Percentiles rank a stretch among this genome's conserved stretches.
Conservation (phyloP, 495 filamentous ascomycete species). For the Letharia columbiana region DNA sequence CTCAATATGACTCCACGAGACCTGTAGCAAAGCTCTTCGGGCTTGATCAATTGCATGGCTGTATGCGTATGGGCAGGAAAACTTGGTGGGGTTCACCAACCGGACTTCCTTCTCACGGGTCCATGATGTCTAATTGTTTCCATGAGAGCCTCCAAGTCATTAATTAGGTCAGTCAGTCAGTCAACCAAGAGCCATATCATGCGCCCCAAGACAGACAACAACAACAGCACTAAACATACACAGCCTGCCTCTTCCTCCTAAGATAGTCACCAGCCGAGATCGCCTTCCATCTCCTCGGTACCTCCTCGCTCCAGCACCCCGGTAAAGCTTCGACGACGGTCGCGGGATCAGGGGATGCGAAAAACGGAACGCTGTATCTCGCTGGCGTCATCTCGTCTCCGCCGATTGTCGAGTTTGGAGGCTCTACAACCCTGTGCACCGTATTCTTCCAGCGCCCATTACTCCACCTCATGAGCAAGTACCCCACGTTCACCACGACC, state of each 20-base stretch:
- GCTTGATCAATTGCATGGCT: too few relatives aligned
- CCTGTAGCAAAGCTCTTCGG: too few relatives aligned
- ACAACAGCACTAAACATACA: background rate
- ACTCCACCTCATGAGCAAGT: constrained; percentile 14
- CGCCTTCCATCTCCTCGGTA: constrained; percentile 28
- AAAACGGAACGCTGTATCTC: constrained; percentile 48
- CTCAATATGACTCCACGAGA: too few relatives aligned
- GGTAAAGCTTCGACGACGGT: constrained; percentile 41
- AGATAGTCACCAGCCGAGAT: constrained; percentile 10
- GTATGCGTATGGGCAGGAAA: too few relatives aligned
- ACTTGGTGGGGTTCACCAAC: too few relatives aligned
- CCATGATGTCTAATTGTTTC: too few relatives aligned
- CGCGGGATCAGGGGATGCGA: constrained; percentile 40
- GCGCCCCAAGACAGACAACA: background rate
- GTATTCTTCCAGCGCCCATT: constrained; percentile 12
- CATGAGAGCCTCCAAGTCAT: too few relatives aligned
- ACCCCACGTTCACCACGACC: constrained; percentile 2
- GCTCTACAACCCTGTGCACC: constrained; percentile 5
- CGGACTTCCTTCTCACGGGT: too few relatives aligned
- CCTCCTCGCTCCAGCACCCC: constrained; percentile 31
- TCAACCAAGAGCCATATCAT: too few relatives aligned
- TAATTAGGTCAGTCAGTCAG: too few relatives aligned
- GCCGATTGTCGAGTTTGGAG: background rate
- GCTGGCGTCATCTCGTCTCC: background rate
- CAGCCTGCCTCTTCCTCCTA: constrained; percentile 7